Evolutionary conservation across 1,284 basidiomycete genomes (phyloP).

Genomic region (Pulchroboletus neoregius): DNA sequence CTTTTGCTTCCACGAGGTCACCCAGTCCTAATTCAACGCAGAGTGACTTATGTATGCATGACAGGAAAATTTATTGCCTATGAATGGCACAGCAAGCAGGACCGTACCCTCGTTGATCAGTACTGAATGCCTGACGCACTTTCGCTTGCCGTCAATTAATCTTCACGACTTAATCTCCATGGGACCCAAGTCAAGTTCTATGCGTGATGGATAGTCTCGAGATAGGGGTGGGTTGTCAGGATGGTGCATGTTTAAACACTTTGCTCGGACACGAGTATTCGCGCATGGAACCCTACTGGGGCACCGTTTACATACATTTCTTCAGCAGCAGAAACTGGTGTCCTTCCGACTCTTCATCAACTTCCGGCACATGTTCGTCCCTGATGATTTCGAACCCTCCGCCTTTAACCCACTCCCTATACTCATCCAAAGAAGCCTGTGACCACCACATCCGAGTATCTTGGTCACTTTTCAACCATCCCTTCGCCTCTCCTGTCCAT

Average conservation of each 20-base stretch:
- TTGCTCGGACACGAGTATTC: constrained; percentile 6
- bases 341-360: constrained; percentile 1
- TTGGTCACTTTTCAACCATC: not conserved
- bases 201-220: not conserved
- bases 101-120: constrained; percentile 21
- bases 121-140: constrained; percentile 5
- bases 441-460: constrained; percentile 9
- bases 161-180: constrained; percentile 26
- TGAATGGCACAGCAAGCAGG: constrained; percentile 23
- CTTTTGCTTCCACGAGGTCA: constrained; percentile 29
- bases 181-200: not conserved
- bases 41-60: constrained; percentile 27
- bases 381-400: constrained; percentile 10
- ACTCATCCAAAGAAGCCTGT: too few species aligned
- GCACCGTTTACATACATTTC: constrained; percentile 8
- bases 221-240: not conserved
- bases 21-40: constrained; percentile 10
- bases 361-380: constrained; percentile 10
- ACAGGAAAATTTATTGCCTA: constrained; percentile 6
- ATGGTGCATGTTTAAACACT: constrained; percentile 7
- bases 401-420: not conserved
- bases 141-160: constrained; percentile 16
- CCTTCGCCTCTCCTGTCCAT: constrained; percentile 3
- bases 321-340: constrained; percentile 8
- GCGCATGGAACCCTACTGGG: not conserved